Base-by-base conservation (phyloP, 2,329 filamentous ascomycete genomes). In the Epichloe aotearoae region DNA sequence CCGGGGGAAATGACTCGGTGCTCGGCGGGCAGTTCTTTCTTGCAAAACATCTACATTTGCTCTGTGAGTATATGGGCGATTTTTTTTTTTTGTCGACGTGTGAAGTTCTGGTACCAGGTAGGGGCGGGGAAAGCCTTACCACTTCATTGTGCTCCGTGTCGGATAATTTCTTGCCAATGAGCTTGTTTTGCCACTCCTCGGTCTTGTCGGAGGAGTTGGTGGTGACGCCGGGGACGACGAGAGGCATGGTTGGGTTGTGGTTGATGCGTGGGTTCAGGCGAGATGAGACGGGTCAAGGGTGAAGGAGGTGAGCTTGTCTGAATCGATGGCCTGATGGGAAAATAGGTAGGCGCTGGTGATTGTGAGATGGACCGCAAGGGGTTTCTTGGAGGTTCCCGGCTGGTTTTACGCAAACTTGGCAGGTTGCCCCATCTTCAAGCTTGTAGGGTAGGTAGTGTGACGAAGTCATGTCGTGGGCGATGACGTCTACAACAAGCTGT, bases 81-180 rank as follows among this genome's bases (percentile, higher is more conserved):
- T 43, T 23, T 23, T 23, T 23, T 5, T 6, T 23, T 5, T 5
- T 2, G 23, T 15, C 7, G 14, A 2, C 2, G 15, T 12, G 12
- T 14, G 4, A n/a, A n/a, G 11, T 3, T 37, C 36, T n/a, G 12
- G 19, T n/a, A 26, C n/a, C 10, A 44, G 33, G 20, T n/a, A 17
- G 26, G 8, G 1, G 4, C 5, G 15, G 43, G 23, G 15, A 2
- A 20, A 26, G 41, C 14, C 57, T 50, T 65, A 83, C 80, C 8
- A 72, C 77, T 62, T 77, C 76, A 55, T 68, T 74, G 50, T 71
- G 71, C 17, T 65, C 62, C 10, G 58, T 54, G 0, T 80, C 79
- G 11, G 72, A 72, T 12, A 83, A 64, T 46, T 72, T 82, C 76
- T 83, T 84, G 61, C 80, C 80, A 44, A 79, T 73, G 4, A 84